phyloP scores from a whole-genome alignment of 805 yeast species.

The Cyberlindnera maritima region DNA sequence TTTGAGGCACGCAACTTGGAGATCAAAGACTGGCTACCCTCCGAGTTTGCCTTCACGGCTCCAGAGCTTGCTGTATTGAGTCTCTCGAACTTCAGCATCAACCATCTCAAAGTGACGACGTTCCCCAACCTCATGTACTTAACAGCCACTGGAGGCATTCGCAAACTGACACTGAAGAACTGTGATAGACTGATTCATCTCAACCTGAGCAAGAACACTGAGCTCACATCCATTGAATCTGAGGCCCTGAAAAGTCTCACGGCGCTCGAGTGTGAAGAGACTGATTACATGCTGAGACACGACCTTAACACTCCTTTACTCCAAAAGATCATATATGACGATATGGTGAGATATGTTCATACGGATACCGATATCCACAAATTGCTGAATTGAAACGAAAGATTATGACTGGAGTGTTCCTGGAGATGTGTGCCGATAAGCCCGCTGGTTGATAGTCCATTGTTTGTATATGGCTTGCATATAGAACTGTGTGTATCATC shows the following conservation, averaged over 20 bases:
- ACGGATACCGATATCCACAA: neutral
- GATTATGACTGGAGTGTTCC: no score
- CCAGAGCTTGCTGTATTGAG: conserved; percentile 9
- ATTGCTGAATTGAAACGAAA: neutral
- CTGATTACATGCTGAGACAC: conserved; percentile 4
- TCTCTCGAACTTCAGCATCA: conserved; percentile 11
- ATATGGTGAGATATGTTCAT: conserved; percentile 33
- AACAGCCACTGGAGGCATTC: conserved; percentile 15
- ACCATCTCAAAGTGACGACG: neutral
- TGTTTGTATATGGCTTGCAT: no score
- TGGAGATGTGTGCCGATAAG: no score
- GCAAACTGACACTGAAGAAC: conserved; percentile 2
- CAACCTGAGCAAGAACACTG: conserved; percentile 12
- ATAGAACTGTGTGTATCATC: no score
- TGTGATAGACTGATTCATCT: conserved; percentile 7
- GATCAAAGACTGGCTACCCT: conserved; percentile 8
- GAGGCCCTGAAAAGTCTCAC: conserved; percentile 2
- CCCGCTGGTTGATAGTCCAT: neutral
- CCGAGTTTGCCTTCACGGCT: conserved; percentile 11
- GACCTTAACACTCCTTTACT: conserved; percentile 12
- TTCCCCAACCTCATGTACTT: conserved; percentile 9
- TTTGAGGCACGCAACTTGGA: conserved; percentile 18
- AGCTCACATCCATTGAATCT: neutral
- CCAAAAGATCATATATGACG: conserved; percentile 9
- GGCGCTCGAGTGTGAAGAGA: conserved; percentile 13